These are phyloP conservation scores for Botrytis porri DNA, from an alignment of 2,329 filamentous ascomycete species.

Conservation along the genomic window DNA sequence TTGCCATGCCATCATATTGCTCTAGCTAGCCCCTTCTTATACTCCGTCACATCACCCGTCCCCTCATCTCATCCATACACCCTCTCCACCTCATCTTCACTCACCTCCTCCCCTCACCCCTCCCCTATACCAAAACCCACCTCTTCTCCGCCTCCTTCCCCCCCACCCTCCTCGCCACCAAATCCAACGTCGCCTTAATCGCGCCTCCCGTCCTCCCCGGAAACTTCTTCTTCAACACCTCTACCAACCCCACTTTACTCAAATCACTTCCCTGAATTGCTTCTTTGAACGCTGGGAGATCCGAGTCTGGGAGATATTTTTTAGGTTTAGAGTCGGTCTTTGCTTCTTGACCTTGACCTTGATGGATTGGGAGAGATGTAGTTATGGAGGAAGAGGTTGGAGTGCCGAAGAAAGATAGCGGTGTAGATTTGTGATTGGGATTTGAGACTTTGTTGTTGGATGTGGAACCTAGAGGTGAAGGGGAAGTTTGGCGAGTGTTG, in stretches of 20 bases:
- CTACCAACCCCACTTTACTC: constrained; percentile 71
- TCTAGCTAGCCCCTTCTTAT: background rate
- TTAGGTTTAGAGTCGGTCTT: constrained; percentile 27
- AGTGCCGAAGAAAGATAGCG: background rate
- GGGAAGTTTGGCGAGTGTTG: constrained; percentile 23
- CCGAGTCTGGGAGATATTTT: constrained; percentile 31
- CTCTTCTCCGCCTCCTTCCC: constrained; percentile 44
- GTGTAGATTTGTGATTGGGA: background rate
- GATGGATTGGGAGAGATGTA: constrained; percentile 1
- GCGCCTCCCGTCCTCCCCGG: constrained; percentile 66
- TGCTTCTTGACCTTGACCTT: too few species aligned
- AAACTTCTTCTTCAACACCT: constrained; percentile 72
- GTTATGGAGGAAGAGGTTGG: background rate
- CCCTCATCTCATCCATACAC: background rate
- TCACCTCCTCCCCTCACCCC: background rate
- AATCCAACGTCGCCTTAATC: constrained; percentile 67
- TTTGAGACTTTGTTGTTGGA: constrained; percentile 3
- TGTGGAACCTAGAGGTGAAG: background rate
- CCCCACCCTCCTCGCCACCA: constrained; percentile 61
- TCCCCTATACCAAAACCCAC: constrained; percentile 28
- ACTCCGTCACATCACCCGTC: too few species aligned
- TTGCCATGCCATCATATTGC: background rate
- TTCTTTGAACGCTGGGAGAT: constrained; percentile 54
- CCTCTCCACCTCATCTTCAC: too few species aligned
- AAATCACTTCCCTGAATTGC: constrained; percentile 68